Evolutionary conservation across 2,329 filamentous ascomycete species (phyloP).

Genomic region (Dactylonectria estremocensis): DNA sequence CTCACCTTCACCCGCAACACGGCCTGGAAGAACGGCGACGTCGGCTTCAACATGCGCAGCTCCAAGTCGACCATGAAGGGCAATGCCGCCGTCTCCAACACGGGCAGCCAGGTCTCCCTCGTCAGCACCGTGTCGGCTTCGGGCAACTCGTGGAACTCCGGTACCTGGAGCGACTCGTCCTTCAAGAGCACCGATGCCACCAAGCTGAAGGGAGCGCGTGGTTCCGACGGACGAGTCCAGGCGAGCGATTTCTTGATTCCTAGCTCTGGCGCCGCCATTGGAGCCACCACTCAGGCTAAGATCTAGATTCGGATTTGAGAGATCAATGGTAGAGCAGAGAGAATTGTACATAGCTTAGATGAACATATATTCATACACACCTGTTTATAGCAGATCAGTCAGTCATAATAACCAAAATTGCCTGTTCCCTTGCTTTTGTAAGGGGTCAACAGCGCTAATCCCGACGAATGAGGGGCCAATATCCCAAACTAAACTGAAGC

Average conservation of each 20-base stretch:
- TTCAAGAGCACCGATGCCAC: constrained; percentile 57
- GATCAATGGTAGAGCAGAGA: neutral
- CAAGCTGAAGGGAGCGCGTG: constrained; percentile 55
- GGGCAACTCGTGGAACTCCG: constrained; percentile 61
- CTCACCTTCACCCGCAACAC: constrained; percentile 59
- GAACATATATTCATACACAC: no score
- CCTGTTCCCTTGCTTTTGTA: no score
- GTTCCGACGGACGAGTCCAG: constrained; percentile 56
- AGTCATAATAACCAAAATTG: no score
- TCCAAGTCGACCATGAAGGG: constrained; percentile 52
- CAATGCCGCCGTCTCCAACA: constrained; percentile 56
- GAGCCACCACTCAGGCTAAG: constrained; percentile 38
- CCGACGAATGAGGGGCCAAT: no score
- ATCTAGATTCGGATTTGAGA: neutral
- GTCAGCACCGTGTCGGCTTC: constrained; percentile 42
- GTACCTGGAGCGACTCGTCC: constrained; percentile 55
- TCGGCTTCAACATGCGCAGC: constrained; percentile 42
- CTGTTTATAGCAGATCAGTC: no score
- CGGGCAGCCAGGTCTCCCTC: constrained; percentile 28
- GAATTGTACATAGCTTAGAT: neutral
- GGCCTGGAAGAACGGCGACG: constrained; percentile 59
- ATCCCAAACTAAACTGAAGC: no score
- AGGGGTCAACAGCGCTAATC: no score
- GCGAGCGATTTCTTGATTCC: constrained; percentile 61
- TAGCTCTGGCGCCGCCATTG: constrained; percentile 46